Conservation (phyloP, 164 flowering plant genomes). For the Malania oleifera region DNA sequence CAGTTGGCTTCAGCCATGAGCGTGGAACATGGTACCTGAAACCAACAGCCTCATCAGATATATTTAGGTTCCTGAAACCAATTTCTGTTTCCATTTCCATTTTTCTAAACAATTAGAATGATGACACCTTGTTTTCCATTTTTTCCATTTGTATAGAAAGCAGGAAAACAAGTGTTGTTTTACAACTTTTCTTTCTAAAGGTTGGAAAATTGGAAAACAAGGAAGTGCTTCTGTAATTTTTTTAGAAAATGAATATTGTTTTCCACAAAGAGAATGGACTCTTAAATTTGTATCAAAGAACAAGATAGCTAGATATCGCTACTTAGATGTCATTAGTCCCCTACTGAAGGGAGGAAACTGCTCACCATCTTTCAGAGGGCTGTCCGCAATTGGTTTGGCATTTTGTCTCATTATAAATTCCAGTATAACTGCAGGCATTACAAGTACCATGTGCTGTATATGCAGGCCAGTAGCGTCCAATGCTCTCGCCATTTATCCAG, state of each 20-base stretch:
- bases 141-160: too few species aligned
- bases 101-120: too few species aligned
- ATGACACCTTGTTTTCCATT: too few species aligned
- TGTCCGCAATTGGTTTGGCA: slow-evolving; percentile 59
- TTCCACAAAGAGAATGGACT: too few species aligned
- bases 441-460: slow-evolving; percentile 63
- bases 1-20: slow-evolving; percentile 51
- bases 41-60: slow-evolving; percentile 1
- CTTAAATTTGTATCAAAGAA: not conserved
- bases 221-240: too few species aligned
- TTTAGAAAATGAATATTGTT: too few species aligned
- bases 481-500: slow-evolving; percentile 76
- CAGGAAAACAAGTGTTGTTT: too few species aligned
- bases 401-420: slow-evolving; percentile 47
- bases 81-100: too few species aligned
- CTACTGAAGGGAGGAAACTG: not conserved
- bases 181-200: too few species aligned
- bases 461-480: slow-evolving; percentile 88
- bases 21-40: slow-evolving; percentile 81
- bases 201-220: too few species aligned
- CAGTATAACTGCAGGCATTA: slow-evolving; percentile 54
- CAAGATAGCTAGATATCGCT: not conserved
- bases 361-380: slow-evolving; percentile 72
- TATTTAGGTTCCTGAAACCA: too few species aligned
- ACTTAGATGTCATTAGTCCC: too few species aligned